Conservation (phyloP, 306 rosid genomes). For the Glycine tomentella region DNA sequence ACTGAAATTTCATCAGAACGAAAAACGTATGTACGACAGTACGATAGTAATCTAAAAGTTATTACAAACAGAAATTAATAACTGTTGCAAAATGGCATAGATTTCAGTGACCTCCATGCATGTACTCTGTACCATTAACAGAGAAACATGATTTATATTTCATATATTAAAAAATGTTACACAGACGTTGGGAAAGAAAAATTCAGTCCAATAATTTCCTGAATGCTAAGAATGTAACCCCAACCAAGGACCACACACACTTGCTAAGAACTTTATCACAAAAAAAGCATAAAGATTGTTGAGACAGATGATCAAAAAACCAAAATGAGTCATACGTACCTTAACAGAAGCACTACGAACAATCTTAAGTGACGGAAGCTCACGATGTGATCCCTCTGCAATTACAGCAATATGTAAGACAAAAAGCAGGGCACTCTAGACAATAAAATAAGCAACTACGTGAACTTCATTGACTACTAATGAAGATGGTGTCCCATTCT, state of each 20-base stretch:
- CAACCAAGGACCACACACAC: constrained; percentile 5
- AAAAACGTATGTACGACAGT: neutral
- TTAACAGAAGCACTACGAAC: constrained; percentile 72
- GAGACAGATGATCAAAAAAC: constrained; percentile 22
- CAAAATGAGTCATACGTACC: constrained; percentile 53
- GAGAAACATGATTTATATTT: neutral
- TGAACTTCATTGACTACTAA: constrained; percentile 3
- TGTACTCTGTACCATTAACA: neutral
- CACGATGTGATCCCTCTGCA: constrained; percentile 96
- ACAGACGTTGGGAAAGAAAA: neutral
- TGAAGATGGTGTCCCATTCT: constrained; percentile 1
- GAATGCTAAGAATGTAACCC: neutral
- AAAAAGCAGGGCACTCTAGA: constrained; percentile 12
- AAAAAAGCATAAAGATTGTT: constrained; percentile 14
- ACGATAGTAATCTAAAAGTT: neutral
- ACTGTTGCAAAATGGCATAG: neutral
- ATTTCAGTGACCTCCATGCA: neutral
- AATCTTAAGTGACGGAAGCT: constrained; percentile 83
- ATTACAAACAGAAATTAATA: neutral
- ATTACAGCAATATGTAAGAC: constrained; percentile 28
- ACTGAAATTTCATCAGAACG: constrained; percentile 1
- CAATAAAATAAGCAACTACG: neutral
- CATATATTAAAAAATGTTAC: neutral
- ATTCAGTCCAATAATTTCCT: constrained; percentile 8
- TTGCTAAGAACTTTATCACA: neutral